phyloP scores from a whole-genome alignment of 352 stramenopile genomes.

The Peronospora farinosa region DNA sequence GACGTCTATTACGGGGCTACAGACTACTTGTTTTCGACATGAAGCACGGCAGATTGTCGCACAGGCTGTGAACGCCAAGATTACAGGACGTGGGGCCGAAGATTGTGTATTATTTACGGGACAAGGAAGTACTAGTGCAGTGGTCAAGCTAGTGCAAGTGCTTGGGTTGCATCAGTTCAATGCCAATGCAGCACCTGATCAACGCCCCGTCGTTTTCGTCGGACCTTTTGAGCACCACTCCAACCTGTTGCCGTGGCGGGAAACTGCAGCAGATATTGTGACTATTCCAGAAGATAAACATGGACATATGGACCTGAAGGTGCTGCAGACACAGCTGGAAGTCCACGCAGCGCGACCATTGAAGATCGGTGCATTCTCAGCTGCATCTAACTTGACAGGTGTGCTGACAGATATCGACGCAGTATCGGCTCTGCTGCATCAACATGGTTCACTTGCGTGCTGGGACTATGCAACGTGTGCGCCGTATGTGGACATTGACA shows the following conservation, averaged over 20 bases:
- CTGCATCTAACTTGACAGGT: slow-evolving; percentile 94
- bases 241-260: slow-evolving; percentile 95
- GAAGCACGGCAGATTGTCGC: slow-evolving; percentile 93
- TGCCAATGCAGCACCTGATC: background rate
- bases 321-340: slow-evolving; percentile 45
- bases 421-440: slow-evolving; percentile 89
- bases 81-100: slow-evolving; percentile 79
- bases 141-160: slow-evolving; percentile 71
- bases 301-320: slow-evolving; percentile 49
- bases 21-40: slow-evolving; percentile 91
- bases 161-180: slow-evolving; percentile 47
- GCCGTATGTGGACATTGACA: slow-evolving; percentile 91
- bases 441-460: slow-evolving; percentile 88
- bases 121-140: slow-evolving; percentile 75
- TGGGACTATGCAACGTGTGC: slow-evolving; percentile 97
- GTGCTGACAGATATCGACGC: slow-evolving; percentile 86
- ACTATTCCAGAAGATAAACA: slow-evolving; percentile 50
- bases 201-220: slow-evolving; percentile 84
- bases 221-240: slow-evolving; percentile 97
- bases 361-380: slow-evolving; percentile 89
- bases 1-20: slow-evolving; percentile 63
- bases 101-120: slow-evolving; percentile 95
- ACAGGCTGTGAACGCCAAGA: slow-evolving; percentile 86
- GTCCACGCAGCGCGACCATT: slow-evolving; percentile 44
- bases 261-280: slow-evolving; percentile 82